These are phyloP conservation scores for Apiospora aurea DNA, from an alignment of 2,329 filamentous ascomycete genomes.

Conservation along the genomic window DNA sequence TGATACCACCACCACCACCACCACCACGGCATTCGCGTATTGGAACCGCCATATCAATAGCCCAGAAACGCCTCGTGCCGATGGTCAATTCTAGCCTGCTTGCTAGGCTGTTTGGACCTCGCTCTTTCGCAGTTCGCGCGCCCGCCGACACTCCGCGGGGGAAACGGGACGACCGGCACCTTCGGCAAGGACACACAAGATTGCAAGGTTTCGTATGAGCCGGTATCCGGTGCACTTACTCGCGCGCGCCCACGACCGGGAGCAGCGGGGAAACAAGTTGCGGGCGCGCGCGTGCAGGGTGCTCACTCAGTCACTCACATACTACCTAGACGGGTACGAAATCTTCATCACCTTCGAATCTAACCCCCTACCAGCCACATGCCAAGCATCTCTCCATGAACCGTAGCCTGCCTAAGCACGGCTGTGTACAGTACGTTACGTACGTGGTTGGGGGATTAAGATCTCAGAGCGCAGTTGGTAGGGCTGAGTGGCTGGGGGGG, in stretches of 20 bases:
- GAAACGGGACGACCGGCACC: neutral
- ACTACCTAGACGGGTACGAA: too few relatives aligned
- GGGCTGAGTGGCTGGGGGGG: constrained; percentile 9
- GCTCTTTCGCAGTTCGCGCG: neutral
- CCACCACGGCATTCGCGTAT: neutral
- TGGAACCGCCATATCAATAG: neutral
- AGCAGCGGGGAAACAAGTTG: too few relatives aligned
- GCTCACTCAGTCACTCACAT: too few relatives aligned
- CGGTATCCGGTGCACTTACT: neutral
- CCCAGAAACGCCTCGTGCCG: neutral
- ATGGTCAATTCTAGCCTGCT: neutral
- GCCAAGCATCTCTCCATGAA: too few relatives aligned
- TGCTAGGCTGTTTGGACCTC: neutral
- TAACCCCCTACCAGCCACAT: neutral
- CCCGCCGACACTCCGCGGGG: too few relatives aligned
- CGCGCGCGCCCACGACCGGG: too few relatives aligned
- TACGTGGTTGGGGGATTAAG: neutral
- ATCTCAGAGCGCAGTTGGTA: neutral
- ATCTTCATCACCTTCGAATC: neutral
- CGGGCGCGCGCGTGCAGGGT: too few relatives aligned
- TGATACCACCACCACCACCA: neutral
- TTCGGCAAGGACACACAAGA: neutral
- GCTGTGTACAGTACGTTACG: neutral
- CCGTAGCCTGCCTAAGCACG: neutral
- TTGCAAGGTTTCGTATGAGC: neutral